Evolutionary conservation across 805 yeast species (phyloP).

Genomic region (Candida xiaguanensis): DNA sequence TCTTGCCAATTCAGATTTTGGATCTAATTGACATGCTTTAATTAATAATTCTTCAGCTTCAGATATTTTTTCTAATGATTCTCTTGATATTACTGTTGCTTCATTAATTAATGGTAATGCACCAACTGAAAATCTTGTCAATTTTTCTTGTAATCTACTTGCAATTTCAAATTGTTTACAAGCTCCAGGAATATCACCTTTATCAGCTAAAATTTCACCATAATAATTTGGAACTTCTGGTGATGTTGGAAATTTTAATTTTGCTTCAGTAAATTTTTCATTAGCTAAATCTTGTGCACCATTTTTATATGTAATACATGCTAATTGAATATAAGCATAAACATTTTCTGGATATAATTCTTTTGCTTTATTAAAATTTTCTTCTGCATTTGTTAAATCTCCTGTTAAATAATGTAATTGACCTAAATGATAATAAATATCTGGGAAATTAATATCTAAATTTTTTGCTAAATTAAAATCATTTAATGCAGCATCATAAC

Average conservation of each 20-base stretch:
- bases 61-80: conserved; percentile 42
- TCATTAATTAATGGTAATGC: conserved; percentile 87
- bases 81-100: conserved; percentile 67
- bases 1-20: conserved; percentile 84
- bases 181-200: conserved; percentile 69
- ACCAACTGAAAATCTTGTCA: conserved; percentile 72
- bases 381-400: conserved; percentile 68
- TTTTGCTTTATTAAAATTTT: conserved; percentile 72
- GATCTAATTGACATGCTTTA: conserved; percentile 78
- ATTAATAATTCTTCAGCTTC: conserved; percentile 64
- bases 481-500: conserved; percentile 51
- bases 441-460: conserved; percentile 68
- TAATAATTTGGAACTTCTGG: conserved; percentile 94
- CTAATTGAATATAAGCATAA: conserved; percentile 86
- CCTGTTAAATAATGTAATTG: conserved; percentile 83
- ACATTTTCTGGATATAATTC: conserved; percentile 71
- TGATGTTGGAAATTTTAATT: conserved; percentile 72
- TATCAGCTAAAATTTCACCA: conserved; percentile 89
- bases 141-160: conserved; percentile 70
- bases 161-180: conserved; percentile 82
- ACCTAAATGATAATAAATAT: conserved; percentile 90
- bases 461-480: conserved; percentile 72
- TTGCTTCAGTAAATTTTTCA: conserved; percentile 64
- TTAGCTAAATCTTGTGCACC: conserved; percentile 60
- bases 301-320: conserved; percentile 84